Conservation (phyloP, 2,329 filamentous ascomycete genomes). For the Phaeoacremonium minimum region DNA sequence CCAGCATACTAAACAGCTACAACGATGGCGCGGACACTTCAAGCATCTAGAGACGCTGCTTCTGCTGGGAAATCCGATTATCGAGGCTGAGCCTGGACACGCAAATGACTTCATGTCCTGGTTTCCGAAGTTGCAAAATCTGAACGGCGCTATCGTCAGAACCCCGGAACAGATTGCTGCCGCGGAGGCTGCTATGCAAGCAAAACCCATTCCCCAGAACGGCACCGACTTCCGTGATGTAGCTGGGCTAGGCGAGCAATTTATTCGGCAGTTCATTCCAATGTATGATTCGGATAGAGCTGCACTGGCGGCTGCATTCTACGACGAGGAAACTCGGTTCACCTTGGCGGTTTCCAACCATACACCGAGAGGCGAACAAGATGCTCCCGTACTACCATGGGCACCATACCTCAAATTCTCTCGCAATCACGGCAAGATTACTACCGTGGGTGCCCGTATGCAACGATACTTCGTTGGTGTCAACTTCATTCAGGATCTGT, state of each 20-base stretch:
- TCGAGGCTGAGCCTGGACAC: slow-evolving; percentile 59
- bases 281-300: slow-evolving; percentile 70
- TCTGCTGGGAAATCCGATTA: slow-evolving; percentile 72
- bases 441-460: slow-evolving; percentile 48
- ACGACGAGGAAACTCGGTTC: slow-evolving; percentile 72
- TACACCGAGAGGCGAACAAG: slow-evolving; percentile 39
- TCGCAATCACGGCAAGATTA: slow-evolving; percentile 71
- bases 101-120: slow-evolving; percentile 68
- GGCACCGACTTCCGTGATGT: slow-evolving; percentile 71
- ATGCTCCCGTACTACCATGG: slow-evolving; percentile 55
- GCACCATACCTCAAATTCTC: slow-evolving; percentile 72
- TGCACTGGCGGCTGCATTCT: slow-evolving; percentile 60
- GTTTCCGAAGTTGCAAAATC: slow-evolving; percentile 74
- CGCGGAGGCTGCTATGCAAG: slow-evolving; percentile 40
- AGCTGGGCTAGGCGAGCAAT: slow-evolving; percentile 68
- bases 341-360: slow-evolving; percentile 68
- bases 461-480: slow-evolving; percentile 63
- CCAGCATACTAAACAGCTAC: slow-evolving; percentile 60
- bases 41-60: slow-evolving; percentile 76
- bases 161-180: slow-evolving; percentile 66
- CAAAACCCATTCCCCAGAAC: slow-evolving; percentile 57
- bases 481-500: slow-evolving; percentile 61
- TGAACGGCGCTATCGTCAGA: slow-evolving; percentile 73
- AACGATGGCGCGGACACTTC: slow-evolving; percentile 77
- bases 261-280: slow-evolving; percentile 69